These are phyloP conservation scores for Botryotinia globosa DNA, from an alignment of 2,329 filamentous ascomycete species.

Conservation along the genomic window DNA sequence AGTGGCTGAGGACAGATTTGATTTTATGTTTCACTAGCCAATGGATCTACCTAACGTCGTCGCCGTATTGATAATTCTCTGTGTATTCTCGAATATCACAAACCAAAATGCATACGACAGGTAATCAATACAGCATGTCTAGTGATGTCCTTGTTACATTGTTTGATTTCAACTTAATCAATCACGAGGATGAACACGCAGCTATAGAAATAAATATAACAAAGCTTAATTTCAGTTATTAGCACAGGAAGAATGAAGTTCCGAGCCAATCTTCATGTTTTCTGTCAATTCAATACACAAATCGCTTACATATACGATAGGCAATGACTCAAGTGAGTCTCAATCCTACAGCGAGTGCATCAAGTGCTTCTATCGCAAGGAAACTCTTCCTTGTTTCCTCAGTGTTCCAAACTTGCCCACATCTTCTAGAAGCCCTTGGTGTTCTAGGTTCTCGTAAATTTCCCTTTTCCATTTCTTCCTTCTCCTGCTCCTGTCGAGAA, in stretches of 20 bases:
- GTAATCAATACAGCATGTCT: not conserved
- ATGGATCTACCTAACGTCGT: not conserved
- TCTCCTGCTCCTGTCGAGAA: not conserved
- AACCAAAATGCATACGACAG: not conserved
- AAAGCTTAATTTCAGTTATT: not conserved
- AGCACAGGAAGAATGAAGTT: no score
- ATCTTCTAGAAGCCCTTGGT: not conserved
- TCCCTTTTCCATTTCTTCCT: not conserved
- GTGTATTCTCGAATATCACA: not conserved
- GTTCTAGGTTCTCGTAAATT: not conserved
- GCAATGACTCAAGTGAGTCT: not conserved
- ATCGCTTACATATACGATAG: not conserved
- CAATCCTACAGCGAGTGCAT: not conserved
- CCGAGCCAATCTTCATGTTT: not conserved
- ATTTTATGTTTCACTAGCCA: slow-evolving; percentile 6
- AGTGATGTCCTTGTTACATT: not conserved
- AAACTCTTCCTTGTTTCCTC: not conserved
- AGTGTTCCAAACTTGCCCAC: slow-evolving; percentile 3
- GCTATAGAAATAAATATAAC: not conserved
- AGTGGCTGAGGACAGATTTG: slow-evolving; percentile 21
- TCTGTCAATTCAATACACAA: not conserved
- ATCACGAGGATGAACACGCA: not conserved
- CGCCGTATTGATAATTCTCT: not conserved
- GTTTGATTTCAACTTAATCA: not conserved
- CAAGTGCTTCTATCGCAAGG: not conserved